A percentile compares a stretch with the other conserved stretches of the same genome.
phyloP scores from a whole-genome alignment of 495 filamentous ascomycete genomes.

The Choiromyces venosus region DNA sequence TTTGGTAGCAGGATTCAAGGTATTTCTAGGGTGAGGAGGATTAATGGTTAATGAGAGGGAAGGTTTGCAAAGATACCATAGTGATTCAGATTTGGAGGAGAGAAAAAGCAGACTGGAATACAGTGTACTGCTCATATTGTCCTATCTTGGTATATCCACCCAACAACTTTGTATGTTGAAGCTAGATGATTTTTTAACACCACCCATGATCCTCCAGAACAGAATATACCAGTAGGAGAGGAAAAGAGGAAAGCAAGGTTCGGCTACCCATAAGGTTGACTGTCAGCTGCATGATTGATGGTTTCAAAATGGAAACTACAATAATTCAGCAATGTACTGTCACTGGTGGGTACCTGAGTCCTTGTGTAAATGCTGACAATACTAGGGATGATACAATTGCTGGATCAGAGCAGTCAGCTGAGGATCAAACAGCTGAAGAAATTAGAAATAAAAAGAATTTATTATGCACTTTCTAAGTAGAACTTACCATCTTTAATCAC shows the following conservation, averaged over 20 bases:
- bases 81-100: constrained; percentile 29
- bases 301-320: too few species aligned
- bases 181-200: too few species aligned
- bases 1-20: constrained; percentile 21
- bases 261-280: constrained; percentile 29
- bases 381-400: too few species aligned
- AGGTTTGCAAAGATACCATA: constrained; percentile 25
- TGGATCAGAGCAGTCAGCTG: too few species aligned
- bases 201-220: constrained; percentile 35
- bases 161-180: constrained; percentile 33
- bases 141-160: constrained; percentile 33
- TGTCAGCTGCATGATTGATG: constrained; percentile 33
- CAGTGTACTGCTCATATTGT: constrained; percentile 34
- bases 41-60: constrained; percentile 20
- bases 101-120: constrained; percentile 34
- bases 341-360: too few species aligned
- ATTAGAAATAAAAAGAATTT: too few species aligned
- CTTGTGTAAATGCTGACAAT: too few species aligned
- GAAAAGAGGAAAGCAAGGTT: constrained; percentile 27
- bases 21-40: constrained; percentile 18
- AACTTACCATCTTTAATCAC: too few species aligned
- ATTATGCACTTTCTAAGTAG: too few species aligned
- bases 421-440: too few species aligned
- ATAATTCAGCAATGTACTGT: too few species aligned
- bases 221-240: constrained; percentile 32